Evolutionary conservation across 441 rosid genomes (phyloP).

Genomic region (Hypseocharis bilobata): DNA sequence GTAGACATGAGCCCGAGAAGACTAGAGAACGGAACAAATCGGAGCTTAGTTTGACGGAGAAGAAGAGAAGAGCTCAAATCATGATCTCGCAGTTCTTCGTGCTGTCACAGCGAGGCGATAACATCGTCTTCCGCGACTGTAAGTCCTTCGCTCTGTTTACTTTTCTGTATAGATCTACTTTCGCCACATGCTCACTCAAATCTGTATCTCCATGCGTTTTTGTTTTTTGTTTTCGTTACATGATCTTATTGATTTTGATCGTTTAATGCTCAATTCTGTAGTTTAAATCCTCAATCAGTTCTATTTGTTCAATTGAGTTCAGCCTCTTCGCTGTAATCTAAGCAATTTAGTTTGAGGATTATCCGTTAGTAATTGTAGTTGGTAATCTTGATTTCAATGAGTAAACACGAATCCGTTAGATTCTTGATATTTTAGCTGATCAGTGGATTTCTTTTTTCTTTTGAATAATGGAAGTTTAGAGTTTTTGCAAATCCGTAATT

Average conservation of each 20-base stretch:
- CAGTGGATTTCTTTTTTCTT: background rate
- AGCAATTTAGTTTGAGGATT: too few relatives aligned
- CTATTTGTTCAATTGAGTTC: too few relatives aligned
- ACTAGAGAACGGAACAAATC: too few relatives aligned
- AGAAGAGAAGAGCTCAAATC: background rate
- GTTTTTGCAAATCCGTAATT: too few relatives aligned
- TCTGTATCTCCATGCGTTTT: background rate
- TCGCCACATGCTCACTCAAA: background rate
- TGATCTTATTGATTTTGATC: background rate
- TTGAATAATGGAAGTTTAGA: background rate
- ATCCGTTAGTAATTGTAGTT: too few relatives aligned
- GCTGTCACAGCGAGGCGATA: background rate
- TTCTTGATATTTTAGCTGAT: background rate
- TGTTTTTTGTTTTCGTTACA: background rate
- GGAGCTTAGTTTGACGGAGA: too few relatives aligned
- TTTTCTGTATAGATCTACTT: background rate
- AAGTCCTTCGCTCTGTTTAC: background rate
- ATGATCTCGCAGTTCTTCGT: background rate
- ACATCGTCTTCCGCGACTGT: background rate
- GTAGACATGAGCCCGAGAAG: too few relatives aligned
- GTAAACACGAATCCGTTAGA: too few relatives aligned
- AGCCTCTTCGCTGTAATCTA: too few relatives aligned
- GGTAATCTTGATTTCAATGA: too few relatives aligned
- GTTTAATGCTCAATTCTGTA: background rate
- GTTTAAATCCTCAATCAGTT: background rate